A percentile compares a stretch with the other conserved stretches of the same genome.
phyloP scores from a whole-genome alignment of 441 rosid genomes.

The Euphorbia schlechtendalii region DNA sequence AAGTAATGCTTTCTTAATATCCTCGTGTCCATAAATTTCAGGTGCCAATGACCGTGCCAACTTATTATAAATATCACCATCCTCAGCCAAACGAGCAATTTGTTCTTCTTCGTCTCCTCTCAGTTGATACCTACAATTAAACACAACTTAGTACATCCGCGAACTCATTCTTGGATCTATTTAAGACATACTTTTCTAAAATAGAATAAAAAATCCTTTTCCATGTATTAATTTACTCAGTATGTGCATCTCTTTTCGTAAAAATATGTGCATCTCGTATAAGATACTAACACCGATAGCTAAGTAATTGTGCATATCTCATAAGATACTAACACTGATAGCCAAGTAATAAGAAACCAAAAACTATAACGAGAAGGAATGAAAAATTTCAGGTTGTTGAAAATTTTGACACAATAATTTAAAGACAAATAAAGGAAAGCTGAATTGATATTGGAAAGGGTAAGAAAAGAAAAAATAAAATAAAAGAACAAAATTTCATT shows the following conservation, averaged over 20 bases:
- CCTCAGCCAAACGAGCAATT: conserved; percentile 85
- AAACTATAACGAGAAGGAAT: neutral
- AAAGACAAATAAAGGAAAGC: neutral
- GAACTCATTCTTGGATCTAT: neutral
- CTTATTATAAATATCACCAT: conserved; percentile 95
- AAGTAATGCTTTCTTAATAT: conserved; percentile 90
- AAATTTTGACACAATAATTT: neutral
- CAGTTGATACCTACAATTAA: conserved; percentile 68
- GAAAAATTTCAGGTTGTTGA: neutral
- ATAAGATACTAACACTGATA: neutral
- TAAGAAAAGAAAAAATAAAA: neutral
- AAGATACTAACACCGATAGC: too few relatives aligned
- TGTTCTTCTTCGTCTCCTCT: conserved; percentile 85
- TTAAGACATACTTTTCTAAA: neutral
- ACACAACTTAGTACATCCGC: conserved; percentile 8
- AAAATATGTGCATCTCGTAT: too few relatives aligned
- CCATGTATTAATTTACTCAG: neutral
- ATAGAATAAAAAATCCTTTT: neutral
- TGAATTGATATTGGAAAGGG: neutral
- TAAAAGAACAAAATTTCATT: too few relatives aligned
- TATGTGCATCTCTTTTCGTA: conserved; percentile 1
- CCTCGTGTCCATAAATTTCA: conserved; percentile 99
- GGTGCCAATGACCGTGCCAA: conserved; percentile 91
- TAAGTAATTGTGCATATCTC: too few relatives aligned
- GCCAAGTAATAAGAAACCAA: neutral